Conservation (phyloP, 306 rosid genomes). For the Chamaecrista fasciculata region DNA sequence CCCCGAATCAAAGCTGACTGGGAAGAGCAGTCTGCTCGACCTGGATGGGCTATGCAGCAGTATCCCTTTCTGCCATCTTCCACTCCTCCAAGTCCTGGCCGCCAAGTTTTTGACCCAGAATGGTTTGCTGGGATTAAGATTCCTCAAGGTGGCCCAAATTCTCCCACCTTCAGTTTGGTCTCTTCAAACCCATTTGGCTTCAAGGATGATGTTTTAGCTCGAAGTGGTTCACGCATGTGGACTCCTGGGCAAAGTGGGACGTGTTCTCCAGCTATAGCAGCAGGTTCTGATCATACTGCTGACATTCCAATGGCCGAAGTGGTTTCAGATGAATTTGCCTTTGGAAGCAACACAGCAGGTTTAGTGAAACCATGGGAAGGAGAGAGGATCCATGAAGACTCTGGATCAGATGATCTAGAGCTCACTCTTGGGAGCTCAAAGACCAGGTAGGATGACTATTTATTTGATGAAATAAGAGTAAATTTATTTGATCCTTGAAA, state of each 20-base stretch:
- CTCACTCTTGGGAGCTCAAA: constrained; percentile 89
- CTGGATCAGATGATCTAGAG: constrained; percentile 80
- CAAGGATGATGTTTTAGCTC: constrained; percentile 59
- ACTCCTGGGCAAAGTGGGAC: too few species aligned
- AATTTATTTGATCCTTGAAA: too few species aligned
- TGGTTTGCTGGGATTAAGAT: constrained; percentile 71
- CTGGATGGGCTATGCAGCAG: constrained; percentile 50
- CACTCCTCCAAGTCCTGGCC: constrained; percentile 83
- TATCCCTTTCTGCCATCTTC: constrained; percentile 68
- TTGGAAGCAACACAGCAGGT: constrained; percentile 61
- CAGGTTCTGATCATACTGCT: constrained; percentile 68
- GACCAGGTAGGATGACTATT: constrained; percentile 49
- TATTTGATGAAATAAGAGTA: too few species aligned
- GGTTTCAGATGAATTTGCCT: constrained; percentile 76
- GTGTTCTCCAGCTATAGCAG: constrained; percentile 80
- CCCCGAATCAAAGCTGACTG: constrained; percentile 58
- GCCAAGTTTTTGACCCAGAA: constrained; percentile 55
- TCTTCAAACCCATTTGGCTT: constrained; percentile 76
- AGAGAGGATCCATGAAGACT: constrained; percentile 75
- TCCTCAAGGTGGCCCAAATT: constrained; percentile 63
- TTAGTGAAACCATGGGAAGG: constrained; percentile 90
- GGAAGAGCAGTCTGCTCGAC: constrained; percentile 52
- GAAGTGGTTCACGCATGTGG: constrained; percentile 78
- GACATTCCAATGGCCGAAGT: constrained; percentile 78
- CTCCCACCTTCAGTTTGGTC: constrained; percentile 83